These are phyloP conservation scores for Cytospora piceae DNA, from an alignment of 2,329 filamentous ascomycete species.

Conservation along the genomic window DNA sequence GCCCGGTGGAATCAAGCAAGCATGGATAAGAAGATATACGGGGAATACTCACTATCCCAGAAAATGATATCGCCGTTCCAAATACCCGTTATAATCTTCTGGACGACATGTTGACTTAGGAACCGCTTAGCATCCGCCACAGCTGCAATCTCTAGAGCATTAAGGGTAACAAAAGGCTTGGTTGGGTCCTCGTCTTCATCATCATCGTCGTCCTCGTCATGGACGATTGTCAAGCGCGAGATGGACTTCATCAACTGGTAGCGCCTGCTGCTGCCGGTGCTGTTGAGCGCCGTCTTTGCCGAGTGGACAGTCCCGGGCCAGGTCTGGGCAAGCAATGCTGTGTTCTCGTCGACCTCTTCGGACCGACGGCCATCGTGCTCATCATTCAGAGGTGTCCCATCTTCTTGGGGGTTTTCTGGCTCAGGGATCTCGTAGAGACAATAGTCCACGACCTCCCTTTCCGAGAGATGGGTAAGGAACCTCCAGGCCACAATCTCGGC, in stretches of 20 bases:
- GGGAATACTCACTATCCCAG: constrained; percentile 62
- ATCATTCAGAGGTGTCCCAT: constrained; percentile 40
- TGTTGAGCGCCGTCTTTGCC: constrained; percentile 36
- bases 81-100: constrained; percentile 81
- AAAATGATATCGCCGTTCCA: constrained; percentile 88
- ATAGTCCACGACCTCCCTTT: constrained; percentile 73
- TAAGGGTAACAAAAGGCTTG: constrained; percentile 75
- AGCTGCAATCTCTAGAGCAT: constrained; percentile 84
- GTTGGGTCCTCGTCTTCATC: constrained; percentile 65
- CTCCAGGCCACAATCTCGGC: constrained; percentile 84
- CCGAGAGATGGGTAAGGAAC: constrained; percentile 71
- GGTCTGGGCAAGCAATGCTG: constrained; percentile 49
- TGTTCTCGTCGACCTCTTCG: constrained; percentile 45
- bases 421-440: constrained; percentile 74
- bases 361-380: constrained; percentile 43
- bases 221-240: constrained; percentile 56
- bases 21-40: too few relatives aligned
- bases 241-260: constrained; percentile 58
- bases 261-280: constrained; percentile 49
- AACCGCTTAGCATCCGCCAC: constrained; percentile 84
- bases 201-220: constrained; percentile 43
- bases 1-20: not conserved
- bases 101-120: constrained; percentile 76
- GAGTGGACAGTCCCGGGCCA: constrained; percentile 33
- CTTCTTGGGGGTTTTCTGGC: constrained; percentile 33